Evolutionary conservation across 768 basidiomycete genomes (phyloP).

Genomic region (Phylloporus rhodoxanthus): DNA sequence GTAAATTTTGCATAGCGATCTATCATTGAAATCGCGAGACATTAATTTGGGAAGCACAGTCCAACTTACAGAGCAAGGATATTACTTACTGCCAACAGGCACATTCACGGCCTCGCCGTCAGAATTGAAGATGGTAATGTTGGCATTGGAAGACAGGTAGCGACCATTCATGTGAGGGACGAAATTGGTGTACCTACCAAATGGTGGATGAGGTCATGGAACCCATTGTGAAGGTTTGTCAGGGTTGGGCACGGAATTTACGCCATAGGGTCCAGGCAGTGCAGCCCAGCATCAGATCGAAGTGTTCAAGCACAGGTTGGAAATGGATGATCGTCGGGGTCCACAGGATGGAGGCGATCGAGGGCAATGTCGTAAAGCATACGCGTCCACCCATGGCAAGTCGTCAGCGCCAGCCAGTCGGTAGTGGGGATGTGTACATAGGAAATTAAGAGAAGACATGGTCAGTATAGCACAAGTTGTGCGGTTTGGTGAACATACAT

Average conservation of each 20-base stretch:
- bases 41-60: conserved; percentile 24
- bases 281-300: neutral
- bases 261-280: neutral
- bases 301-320: neutral
- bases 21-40: conserved; percentile 26
- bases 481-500: conserved; percentile 38
- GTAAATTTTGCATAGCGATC: conserved; percentile 67
- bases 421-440: neutral
- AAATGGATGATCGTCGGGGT: conserved; percentile 9
- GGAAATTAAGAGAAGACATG: neutral
- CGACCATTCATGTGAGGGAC: conserved; percentile 59
- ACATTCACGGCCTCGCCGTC: conserved; percentile 33
- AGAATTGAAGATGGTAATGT: conserved; percentile 62
- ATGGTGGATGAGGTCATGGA: neutral
- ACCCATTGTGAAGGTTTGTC: neutral
- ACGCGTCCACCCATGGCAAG: neutral
- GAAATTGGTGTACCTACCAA: conserved; percentile 55
- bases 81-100: conserved; percentile 39
- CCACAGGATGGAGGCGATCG: neutral
- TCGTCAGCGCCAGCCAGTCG: neutral
- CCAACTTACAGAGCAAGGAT: neutral
- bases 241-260: neutral
- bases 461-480: conserved; percentile 1
- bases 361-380: neutral
- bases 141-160: conserved; percentile 81